Evolutionary conservation across 164 flowering plant genomes (phyloP).

Genomic region (Aristolochia fimbriata): DNA sequence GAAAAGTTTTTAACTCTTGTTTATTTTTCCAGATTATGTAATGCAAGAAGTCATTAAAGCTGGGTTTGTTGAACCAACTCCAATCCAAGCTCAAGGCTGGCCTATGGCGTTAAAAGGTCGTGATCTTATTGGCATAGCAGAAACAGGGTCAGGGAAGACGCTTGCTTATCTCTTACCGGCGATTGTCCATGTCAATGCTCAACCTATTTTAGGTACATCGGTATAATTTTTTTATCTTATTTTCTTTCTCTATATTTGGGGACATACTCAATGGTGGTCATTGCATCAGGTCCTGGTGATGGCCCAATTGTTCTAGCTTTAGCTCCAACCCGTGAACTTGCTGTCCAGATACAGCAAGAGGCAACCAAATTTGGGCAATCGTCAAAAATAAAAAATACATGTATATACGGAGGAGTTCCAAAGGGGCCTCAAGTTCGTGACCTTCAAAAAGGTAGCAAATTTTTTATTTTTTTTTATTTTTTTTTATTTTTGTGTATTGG

Average conservation of each 20-base stretch:
- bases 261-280: too few relatives aligned
- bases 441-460: conserved; percentile 84
- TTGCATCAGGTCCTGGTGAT: conserved; percentile 78
- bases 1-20: background rate
- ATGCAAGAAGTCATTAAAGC: conserved; percentile 87
- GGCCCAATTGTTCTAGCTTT: conserved; percentile 98
- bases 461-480: too few relatives aligned
- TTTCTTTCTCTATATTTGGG: too few relatives aligned
- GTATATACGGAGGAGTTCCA: conserved; percentile 98
- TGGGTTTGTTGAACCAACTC: conserved; percentile 94
- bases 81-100: conserved; percentile 99
- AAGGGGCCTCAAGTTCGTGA: conserved; percentile 99
- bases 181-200: conserved; percentile 98
- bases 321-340: conserved; percentile 99
- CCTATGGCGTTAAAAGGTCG: conserved; percentile 99
- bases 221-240: background rate
- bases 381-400: conserved; percentile 86
- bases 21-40: conserved; percentile 64
- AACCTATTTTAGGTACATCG: conserved; percentile 73
- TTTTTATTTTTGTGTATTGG: background rate
- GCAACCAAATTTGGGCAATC: conserved; percentile 93
- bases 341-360: conserved; percentile 99
- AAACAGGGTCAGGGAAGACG: conserved; percentile 99
- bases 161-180: conserved; percentile 94
- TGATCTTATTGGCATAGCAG: conserved; percentile 98